phyloP scores from a whole-genome alignment of 768 basidiomycete species.

The Kwoniella shandongensis region DNA sequence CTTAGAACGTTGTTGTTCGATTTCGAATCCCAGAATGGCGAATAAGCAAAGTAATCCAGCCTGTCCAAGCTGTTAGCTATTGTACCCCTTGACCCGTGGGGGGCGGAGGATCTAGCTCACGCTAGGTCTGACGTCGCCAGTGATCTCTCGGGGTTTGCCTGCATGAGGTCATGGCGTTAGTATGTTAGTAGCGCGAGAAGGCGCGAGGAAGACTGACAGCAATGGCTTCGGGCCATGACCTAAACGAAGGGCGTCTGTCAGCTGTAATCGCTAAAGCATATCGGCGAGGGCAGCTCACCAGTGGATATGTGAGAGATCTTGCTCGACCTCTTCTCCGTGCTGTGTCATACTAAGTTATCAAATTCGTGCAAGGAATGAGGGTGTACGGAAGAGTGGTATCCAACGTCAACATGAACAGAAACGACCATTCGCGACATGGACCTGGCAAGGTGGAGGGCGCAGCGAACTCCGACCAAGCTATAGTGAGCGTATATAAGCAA shows the following conservation, averaged over 20 bases:
- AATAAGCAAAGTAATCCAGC: constrained; percentile 49
- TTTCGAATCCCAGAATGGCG: constrained; percentile 47
- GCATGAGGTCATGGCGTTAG: background rate
- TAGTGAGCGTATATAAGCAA: background rate
- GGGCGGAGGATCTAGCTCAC: constrained; percentile 17
- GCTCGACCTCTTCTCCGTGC: constrained; percentile 28
- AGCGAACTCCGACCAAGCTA: no score
- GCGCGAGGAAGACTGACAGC: constrained; percentile 25
- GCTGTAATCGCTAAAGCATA: constrained; percentile 8
- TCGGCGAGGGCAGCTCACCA: constrained; percentile 23
- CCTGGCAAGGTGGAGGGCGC: no score
- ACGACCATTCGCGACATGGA: no score
- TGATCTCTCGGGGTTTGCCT: constrained; percentile 43
- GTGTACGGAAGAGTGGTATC: no score
- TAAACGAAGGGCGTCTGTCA: constrained; percentile 8
- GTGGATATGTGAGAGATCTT: constrained; percentile 44
- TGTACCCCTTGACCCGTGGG: background rate
- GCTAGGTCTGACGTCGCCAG: constrained; percentile 38
- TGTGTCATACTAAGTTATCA: constrained; percentile 14
- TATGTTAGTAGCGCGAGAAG: background rate
- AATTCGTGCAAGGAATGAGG: no score
- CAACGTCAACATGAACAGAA: background rate
- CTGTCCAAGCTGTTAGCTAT: constrained; percentile 17
- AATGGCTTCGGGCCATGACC: constrained; percentile 48
- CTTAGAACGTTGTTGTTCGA: constrained; percentile 45